These are phyloP conservation scores for Coffea eugenioides DNA, from an alignment of 257 asterid species.

Conservation along the genomic window DNA sequence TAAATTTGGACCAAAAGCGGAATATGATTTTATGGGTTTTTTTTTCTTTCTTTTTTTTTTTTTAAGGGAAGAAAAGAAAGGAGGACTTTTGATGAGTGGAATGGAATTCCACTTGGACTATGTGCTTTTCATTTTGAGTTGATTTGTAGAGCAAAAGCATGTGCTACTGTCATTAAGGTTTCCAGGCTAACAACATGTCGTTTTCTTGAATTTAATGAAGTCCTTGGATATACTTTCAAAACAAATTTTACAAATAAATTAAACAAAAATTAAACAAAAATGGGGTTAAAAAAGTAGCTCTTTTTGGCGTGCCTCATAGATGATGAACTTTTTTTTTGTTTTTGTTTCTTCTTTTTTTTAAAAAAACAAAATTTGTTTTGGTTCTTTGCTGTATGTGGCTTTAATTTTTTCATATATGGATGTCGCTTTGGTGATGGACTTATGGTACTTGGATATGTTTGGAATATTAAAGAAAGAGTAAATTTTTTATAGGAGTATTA, in stretches of 20 bases:
- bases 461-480: too few species aligned
- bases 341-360: too few species aligned
- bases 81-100: neutral
- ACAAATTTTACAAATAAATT: neutral
- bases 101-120: conserved; percentile 9
- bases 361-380: too few species aligned
- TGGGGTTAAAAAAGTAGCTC: neutral
- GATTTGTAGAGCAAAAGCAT: conserved; percentile 37
- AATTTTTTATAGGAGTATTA: too few species aligned
- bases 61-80: neutral
- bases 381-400: too few species aligned
- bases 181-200: conserved; percentile 23
- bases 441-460: too few species aligned
- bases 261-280: neutral
- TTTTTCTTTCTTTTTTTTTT: too few species aligned
- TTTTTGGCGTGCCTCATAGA: too few species aligned
- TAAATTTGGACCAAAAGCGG: neutral
- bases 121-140: conserved; percentile 4
- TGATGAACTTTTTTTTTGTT: too few species aligned
- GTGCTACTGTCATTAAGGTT: conserved; percentile 37
- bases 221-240: neutral
- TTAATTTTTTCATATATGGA: too few species aligned
- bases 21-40: neutral
- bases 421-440: too few species aligned
- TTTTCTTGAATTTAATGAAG: conserved; percentile 26